These are phyloP conservation scores for Mesotaenium endlicherianum DNA, from an alignment of 139 green algal genomes.

Conservation along the genomic window DNA sequence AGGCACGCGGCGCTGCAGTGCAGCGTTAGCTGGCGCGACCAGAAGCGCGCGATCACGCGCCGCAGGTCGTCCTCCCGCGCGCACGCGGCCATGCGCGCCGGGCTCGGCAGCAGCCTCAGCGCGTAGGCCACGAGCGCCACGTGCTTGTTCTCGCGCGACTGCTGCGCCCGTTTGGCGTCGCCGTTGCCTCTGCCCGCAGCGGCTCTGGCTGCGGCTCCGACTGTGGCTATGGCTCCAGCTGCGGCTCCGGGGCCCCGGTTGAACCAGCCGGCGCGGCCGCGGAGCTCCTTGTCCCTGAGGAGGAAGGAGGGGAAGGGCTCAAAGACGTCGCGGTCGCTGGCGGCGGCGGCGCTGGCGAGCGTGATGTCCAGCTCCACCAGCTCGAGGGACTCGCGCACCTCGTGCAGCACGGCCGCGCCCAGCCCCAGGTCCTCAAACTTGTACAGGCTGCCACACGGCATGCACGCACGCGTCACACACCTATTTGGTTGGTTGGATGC, in stretches of 20 bases:
- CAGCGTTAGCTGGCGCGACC: too few relatives aligned
- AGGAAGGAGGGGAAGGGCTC: conserved; percentile 30
- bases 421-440: conserved; percentile 14
- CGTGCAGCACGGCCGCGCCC: not conserved
- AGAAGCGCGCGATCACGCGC: too few relatives aligned
- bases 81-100: too few relatives aligned
- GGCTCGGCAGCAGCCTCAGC: too few relatives aligned
- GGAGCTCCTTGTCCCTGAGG: not conserved
- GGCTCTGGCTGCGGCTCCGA: not conserved
- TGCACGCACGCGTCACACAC: too few relatives aligned
- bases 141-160: too few relatives aligned
- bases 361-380: not conserved
- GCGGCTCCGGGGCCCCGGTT: not conserved
- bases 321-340: not conserved
- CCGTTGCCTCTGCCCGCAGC: not conserved
- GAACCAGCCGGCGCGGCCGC: conserved; percentile 29
- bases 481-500: too few relatives aligned
- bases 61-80: too few relatives aligned
- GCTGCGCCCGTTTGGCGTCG: too few relatives aligned
- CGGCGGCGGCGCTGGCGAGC: not conserved
- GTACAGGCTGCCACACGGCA: too few relatives aligned
- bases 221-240: not conserved
- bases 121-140: too few relatives aligned
- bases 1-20: too few relatives aligned
- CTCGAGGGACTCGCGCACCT: not conserved